Evolutionary conservation across 805 yeast genomes (phyloP).

Genomic region (Candida berthetii): DNA sequence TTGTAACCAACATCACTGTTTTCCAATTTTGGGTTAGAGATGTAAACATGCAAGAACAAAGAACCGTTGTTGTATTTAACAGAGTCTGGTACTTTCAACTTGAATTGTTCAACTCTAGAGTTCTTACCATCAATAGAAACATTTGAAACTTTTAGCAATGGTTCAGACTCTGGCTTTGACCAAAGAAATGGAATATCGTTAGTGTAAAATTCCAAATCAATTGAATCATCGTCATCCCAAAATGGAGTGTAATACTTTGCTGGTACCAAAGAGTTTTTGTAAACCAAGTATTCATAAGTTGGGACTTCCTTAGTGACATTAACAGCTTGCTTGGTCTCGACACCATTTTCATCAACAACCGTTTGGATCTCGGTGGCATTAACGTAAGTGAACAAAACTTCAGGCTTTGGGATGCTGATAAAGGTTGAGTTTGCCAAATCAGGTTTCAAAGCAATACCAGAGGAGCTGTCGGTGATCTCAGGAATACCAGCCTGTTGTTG

Average conservation of each 20-base stretch:
- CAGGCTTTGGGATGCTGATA: background rate
- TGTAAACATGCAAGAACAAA: constrained; percentile 24
- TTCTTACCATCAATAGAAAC: constrained; percentile 7
- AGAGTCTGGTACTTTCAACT: constrained; percentile 10
- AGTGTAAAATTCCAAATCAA: constrained; percentile 16
- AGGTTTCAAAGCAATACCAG: background rate
- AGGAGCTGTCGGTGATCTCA: background rate
- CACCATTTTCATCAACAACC: constrained; percentile 8
- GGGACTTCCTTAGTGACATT: constrained; percentile 3
- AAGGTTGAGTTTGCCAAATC: background rate
- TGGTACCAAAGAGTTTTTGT: constrained; percentile 16
- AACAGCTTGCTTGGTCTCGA: background rate
- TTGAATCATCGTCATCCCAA: constrained; percentile 8
- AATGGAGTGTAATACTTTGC: constrained; percentile 15
- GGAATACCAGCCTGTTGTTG: background rate
- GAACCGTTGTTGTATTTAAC: constrained; percentile 24
- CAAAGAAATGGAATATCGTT: constrained; percentile 11
- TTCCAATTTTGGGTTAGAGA: constrained; percentile 14
- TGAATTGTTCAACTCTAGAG: constrained; percentile 7
- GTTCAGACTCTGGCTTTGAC: background rate
- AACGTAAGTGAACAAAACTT: background rate
- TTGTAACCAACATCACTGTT: constrained; percentile 14
- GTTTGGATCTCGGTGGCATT: constrained; percentile 5
- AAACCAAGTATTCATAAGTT: constrained; percentile 15
- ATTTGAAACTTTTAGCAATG: constrained; percentile 3